Conservation (phyloP, 805 yeast genomes). For the Nakazawaea holstii region DNA sequence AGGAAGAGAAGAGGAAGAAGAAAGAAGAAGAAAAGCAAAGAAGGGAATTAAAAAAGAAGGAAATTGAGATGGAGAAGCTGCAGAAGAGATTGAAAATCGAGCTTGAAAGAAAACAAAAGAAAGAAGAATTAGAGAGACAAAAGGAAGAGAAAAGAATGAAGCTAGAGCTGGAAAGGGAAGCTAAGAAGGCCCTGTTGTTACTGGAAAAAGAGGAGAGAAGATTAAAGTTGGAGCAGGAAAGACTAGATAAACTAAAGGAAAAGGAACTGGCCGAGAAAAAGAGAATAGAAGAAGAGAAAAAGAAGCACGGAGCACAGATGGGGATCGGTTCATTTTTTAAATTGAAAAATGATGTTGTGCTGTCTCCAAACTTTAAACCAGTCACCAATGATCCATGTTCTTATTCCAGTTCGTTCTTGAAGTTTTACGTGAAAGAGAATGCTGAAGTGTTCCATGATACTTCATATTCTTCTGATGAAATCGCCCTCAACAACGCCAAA, state of each 20-base stretch:
- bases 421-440: constrained; percentile 6
- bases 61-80: constrained; percentile 21
- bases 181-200: constrained; percentile 23
- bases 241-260: constrained; percentile 17
- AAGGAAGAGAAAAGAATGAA: constrained; percentile 17
- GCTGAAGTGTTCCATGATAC: background rate
- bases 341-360: constrained; percentile 12
- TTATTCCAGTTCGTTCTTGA: constrained; percentile 1
- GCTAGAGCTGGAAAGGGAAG: constrained; percentile 21
- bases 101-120: constrained; percentile 14
- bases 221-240: constrained; percentile 29
- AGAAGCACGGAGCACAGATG: constrained; percentile 16
- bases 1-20: constrained; percentile 24
- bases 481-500: constrained; percentile 1
- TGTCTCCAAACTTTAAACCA: constrained; percentile 11
- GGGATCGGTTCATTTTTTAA: constrained; percentile 29
- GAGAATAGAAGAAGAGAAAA: constrained; percentile 12
- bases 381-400: constrained; percentile 1
- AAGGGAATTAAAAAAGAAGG: constrained; percentile 15
- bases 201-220: constrained; percentile 24
- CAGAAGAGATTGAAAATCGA: constrained; percentile 18
- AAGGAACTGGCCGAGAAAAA: constrained; percentile 13
- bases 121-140: constrained; percentile 14
- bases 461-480: background rate
- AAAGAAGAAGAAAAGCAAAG: constrained; percentile 22